Conservation (phyloP, 2,329 filamentous ascomycete species). For the Teratosphaeria gauchensis region DNA sequence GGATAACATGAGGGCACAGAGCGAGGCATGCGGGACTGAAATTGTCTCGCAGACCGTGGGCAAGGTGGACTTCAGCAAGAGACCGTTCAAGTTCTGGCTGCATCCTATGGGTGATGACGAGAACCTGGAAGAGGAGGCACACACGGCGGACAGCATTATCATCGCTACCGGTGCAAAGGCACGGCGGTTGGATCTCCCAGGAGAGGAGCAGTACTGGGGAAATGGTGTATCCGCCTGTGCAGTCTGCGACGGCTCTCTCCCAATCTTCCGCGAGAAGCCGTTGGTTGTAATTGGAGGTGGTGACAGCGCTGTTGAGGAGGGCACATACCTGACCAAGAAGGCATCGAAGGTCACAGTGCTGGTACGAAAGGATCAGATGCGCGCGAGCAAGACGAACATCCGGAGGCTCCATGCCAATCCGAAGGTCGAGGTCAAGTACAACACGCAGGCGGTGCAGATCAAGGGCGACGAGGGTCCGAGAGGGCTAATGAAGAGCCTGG, state of each 20-base stretch:
- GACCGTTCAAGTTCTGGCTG: conserved; percentile 82
- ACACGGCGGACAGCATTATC: conserved; percentile 87
- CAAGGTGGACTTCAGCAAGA: conserved; percentile 70
- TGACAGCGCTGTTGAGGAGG: conserved; percentile 94
- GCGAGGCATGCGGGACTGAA: conserved; percentile 80
- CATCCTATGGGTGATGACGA: conserved; percentile 71
- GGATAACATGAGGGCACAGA: conserved; percentile 92
- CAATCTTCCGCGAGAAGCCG: conserved; percentile 94
- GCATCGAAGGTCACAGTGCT: conserved; percentile 89
- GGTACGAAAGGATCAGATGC: conserved; percentile 75
- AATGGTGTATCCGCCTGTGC: conserved; percentile 93
- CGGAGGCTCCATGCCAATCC: conserved; percentile 70
- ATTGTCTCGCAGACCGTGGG: conserved; percentile 89
- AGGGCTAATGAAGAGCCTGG: conserved; percentile 79
- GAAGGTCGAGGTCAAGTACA: conserved; percentile 85
- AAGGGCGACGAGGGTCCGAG: conserved; percentile 65
- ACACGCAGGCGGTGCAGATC: conserved; percentile 72
- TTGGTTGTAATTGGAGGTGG: conserved; percentile 93
- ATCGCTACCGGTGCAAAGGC: conserved; percentile 93
- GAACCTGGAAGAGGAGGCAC: conserved; percentile 53
- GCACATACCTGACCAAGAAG: conserved; percentile 96
- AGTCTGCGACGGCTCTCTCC: conserved; percentile 92
- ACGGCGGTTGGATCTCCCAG: conserved; percentile 67
- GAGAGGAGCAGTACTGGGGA: conserved; percentile 96
- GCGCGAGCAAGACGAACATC: conserved; percentile 88